phyloP scores from a whole-genome alignment of 306 rosid genomes.

The Parietaria judaica region DNA sequence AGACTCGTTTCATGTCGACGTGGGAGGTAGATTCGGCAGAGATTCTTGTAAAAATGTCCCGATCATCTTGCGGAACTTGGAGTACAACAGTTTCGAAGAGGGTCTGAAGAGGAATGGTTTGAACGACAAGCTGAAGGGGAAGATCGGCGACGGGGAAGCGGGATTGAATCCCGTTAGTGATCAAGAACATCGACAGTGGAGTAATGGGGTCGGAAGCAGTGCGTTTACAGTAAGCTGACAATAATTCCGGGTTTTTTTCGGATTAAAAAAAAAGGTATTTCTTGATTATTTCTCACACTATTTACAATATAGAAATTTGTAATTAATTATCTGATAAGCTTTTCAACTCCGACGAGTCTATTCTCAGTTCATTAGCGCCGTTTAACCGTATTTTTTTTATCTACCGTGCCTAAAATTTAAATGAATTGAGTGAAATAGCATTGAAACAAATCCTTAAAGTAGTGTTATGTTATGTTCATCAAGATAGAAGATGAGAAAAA shows the following conservation, averaged over 20 bases:
- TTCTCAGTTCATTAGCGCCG: too few relatives aligned
- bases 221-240: not conserved
- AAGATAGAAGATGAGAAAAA: too few relatives aligned
- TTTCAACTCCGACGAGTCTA: too few relatives aligned
- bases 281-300: not conserved
- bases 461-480: too few relatives aligned
- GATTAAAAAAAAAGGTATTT: not conserved
- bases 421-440: too few relatives aligned
- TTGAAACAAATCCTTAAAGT: too few relatives aligned
- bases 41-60: constrained; percentile 37
- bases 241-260: not conserved
- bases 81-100: constrained; percentile 43
- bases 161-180: constrained; percentile 22
- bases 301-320: too few relatives aligned
- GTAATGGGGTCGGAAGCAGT: constrained; percentile 16
- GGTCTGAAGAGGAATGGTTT: constrained; percentile 30
- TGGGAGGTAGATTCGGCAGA: constrained; percentile 37
- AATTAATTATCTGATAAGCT: too few relatives aligned
- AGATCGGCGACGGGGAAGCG: constrained; percentile 23
- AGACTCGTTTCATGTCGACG: constrained; percentile 51
- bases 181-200: constrained; percentile 22
- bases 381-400: too few relatives aligned
- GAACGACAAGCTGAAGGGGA: constrained; percentile 34
- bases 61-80: constrained; percentile 46
- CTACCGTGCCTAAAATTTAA: too few relatives aligned